A percentile compares a stretch with the other conserved stretches of the same genome.
Conservation (phyloP, 805 yeast species). For the Vanderwaltozyma polyspora region DNA sequence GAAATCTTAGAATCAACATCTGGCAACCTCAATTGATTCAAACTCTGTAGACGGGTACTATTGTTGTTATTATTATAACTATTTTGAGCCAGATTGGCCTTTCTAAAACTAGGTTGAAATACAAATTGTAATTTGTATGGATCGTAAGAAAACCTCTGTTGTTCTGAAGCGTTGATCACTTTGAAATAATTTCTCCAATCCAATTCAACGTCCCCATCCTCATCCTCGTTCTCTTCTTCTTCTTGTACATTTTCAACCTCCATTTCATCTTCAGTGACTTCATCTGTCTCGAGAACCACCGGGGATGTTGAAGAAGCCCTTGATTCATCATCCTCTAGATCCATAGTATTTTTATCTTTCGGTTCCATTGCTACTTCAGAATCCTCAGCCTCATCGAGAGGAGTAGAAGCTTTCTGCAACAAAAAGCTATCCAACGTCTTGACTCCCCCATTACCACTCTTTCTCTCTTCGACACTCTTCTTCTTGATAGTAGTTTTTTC, state of each 20-base stretch:
- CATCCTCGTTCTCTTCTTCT: conserved; percentile 9
- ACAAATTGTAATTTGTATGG: conserved; percentile 50
- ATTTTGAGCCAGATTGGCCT: too few species aligned
- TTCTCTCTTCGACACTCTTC: not conserved
- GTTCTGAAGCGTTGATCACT: conserved; percentile 50
- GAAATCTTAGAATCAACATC: conserved; percentile 26
- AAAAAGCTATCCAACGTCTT: conserved; percentile 9
- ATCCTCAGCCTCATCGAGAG: not conserved
- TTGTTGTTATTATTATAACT: not conserved
- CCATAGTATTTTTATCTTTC: not conserved
- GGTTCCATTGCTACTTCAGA: not conserved
- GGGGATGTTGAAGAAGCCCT: not conserved
- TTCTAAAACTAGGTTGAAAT: conserved; percentile 14
- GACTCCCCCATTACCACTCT: conserved; percentile 1
- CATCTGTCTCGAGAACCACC: not conserved
- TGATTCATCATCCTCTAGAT: not conserved
- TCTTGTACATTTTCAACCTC: conserved; percentile 13
- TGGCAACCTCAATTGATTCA: conserved; percentile 13
- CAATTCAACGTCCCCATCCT: conserved; percentile 16
- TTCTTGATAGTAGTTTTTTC: conserved; percentile 11
- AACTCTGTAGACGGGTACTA: conserved; percentile 3
- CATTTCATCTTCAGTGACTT: conserved; percentile 2
- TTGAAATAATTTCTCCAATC: conserved; percentile 68
- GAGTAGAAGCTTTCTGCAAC: not conserved
- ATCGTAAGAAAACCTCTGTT: conserved; percentile 57